Evolutionary conservation across 2,329 filamentous ascomycete species (phyloP), one percentile per base, ranked within the genome.

Genomic region (Nectriaceae sp.): DNA sequence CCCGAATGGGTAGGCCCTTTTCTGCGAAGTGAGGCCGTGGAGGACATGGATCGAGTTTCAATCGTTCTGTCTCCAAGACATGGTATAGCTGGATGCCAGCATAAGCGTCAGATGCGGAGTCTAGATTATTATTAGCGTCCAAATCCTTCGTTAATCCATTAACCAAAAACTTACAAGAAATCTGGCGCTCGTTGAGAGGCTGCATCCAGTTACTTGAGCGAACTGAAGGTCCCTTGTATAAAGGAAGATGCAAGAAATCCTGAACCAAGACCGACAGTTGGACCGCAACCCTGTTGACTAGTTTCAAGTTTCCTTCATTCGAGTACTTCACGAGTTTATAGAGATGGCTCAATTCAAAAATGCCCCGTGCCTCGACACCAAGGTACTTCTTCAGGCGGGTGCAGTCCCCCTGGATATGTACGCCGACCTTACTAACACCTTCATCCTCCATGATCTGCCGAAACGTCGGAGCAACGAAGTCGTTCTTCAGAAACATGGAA

Each of bases 21-120:
- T 95, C 91, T 3, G 81, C 84, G 57, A 83, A 78, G 15, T 79
- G 76, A 1, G 91, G 90, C 5, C 81, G 75, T 3, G 88, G 87
- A 4, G 92, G 92, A 3, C 72, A 78, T 2, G 90, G 90, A 11
- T 81, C 69, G 52, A 96, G 73, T 5, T 74, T 72, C 57, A 81
- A 75, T 15, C 92, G 78, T 59, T 87, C 82, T 42, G 80, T 71
- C 48, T 97, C 86, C 38, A 96, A 73, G 1, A 79, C 77, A 50
- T 89, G 75, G 61, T 83, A 96, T 2, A 97, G 73, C 47, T 89
- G 86, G 11, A 88, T 70, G 37, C 85, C 82, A 50, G 88, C 90
- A 64, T 96, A 97, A 0, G 90, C 87, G 66, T 96, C 90, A 1
- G 89, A 85, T 11, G 90, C 90, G 10, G 89, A 84, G 67, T 92